Conservation (phyloP, 371 early-diverging fungal species). For the Umbelopsis sp. region DNA sequence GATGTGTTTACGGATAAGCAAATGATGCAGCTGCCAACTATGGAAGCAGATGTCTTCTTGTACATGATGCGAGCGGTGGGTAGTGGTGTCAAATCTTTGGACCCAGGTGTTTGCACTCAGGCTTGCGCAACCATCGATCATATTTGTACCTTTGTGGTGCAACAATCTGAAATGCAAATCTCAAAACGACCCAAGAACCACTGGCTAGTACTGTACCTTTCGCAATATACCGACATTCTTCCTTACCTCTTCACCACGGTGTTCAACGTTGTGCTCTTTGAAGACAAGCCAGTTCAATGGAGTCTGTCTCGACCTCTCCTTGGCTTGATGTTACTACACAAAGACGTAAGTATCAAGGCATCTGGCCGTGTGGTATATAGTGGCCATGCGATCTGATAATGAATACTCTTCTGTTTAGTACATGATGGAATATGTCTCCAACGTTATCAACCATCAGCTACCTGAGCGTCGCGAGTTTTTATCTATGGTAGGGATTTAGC, state of each 20-base stretch:
- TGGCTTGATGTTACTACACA: slow-evolving; percentile 74
- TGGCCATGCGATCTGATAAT: neutral
- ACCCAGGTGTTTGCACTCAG: slow-evolving; percentile 60
- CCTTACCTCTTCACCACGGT: slow-evolving; percentile 65
- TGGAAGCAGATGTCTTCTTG: slow-evolving; percentile 56
- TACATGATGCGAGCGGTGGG: slow-evolving; percentile 68
- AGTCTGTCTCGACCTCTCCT: slow-evolving; percentile 81
- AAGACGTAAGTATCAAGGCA: slow-evolving; percentile 50
- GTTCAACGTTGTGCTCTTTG: slow-evolving; percentile 78
- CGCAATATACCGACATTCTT: slow-evolving; percentile 60
- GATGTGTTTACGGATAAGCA: slow-evolving; percentile 72
- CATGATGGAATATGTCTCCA: slow-evolving; percentile 66
- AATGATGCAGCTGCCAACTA: slow-evolving; percentile 58
- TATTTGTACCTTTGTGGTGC: slow-evolving; percentile 72
- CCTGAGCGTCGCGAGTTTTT: slow-evolving; percentile 72
- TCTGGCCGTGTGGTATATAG: too few relatives aligned
- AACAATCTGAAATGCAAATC: slow-evolving; percentile 57
- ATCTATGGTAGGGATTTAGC: slow-evolving; percentile 52
- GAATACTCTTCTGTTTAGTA: slow-evolving; percentile 38
- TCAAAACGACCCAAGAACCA: slow-evolving; percentile 35
- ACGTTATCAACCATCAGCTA: slow-evolving; percentile 73
- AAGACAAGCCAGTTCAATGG: slow-evolving; percentile 84
- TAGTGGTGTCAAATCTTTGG: slow-evolving; percentile 58
- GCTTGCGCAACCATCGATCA: slow-evolving; percentile 78
- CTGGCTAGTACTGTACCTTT: slow-evolving; percentile 59